These are phyloP conservation scores for Nemania abortiva DNA, from an alignment of 2,329 filamentous ascomycete genomes.

Conservation along the genomic window DNA sequence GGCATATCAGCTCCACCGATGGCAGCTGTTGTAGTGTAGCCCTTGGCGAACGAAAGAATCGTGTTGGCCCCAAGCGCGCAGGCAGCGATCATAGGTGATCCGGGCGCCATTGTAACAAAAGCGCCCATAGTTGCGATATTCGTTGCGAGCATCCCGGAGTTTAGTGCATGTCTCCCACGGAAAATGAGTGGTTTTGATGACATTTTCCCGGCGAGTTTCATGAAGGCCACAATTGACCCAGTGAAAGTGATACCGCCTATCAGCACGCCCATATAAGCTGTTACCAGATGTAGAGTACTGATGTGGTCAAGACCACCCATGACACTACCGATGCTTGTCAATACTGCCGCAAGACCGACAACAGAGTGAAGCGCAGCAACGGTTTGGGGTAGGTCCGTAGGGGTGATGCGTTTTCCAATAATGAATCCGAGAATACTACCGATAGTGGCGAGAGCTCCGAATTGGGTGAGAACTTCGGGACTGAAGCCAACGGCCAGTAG, in stretches of 20 bases:
- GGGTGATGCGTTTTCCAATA: slow-evolving; percentile 88
- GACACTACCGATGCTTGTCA: slow-evolving; percentile 90
- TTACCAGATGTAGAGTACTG: slow-evolving; percentile 84
- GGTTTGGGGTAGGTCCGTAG: slow-evolving; percentile 88
- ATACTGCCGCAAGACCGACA: slow-evolving; percentile 86
- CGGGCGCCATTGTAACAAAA: slow-evolving; percentile 85
- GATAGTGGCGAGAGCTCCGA: slow-evolving; percentile 78
- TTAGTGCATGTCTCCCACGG: slow-evolving; percentile 80
- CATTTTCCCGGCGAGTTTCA: slow-evolving; percentile 87
- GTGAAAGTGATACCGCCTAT: slow-evolving; percentile 93
- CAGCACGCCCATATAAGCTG: slow-evolving; percentile 85
- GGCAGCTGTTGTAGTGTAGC: slow-evolving; percentile 86
- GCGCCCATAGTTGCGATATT: slow-evolving; percentile 87
- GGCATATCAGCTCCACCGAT: slow-evolving; percentile 96
- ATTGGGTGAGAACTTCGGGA: slow-evolving; percentile 82
- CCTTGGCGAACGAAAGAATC: slow-evolving; percentile 83
- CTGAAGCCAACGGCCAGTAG: slow-evolving; percentile 84
- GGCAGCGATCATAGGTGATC: slow-evolving; percentile 81
- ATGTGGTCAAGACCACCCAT: slow-evolving; percentile 78
- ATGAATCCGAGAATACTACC: slow-evolving; percentile 76
- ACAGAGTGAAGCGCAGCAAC: slow-evolving; percentile 91
- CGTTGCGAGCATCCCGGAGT: slow-evolving; percentile 77
- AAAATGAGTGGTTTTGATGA: slow-evolving; percentile 80
- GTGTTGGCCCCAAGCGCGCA: slow-evolving; percentile 82
- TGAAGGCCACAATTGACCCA: slow-evolving; percentile 87